Base-by-base conservation (phyloP, 305 asterid genomes). In the Solanum hybrid region DNA sequence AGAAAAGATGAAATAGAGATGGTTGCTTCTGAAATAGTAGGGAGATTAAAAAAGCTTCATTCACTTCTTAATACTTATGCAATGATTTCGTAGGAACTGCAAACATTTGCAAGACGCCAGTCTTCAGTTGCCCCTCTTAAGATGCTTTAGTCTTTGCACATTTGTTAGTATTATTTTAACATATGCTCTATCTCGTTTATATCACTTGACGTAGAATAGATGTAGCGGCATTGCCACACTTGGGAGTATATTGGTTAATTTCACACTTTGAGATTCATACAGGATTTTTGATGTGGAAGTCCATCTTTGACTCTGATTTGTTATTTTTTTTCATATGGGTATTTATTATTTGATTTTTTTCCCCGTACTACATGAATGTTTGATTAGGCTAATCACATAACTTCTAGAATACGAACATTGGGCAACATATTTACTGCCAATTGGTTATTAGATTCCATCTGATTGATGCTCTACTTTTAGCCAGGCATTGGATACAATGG, bases 401-500 rank as follows among this genome's bases (percentile, higher is more conserved):
- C 8, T 34, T 46, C 20, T 36, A 46, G 77, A 34, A 8, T 40
- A 31, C 2, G 2, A 71, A 40, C 4, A 11, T 29, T 11, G 28
- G 90, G 89, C 86, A 46, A 77, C 80, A 89, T 89, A 33, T 75
- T 71, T 29, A 86, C 67, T 83, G 39, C 73, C 28, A 83, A 83
- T 29, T 42, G 28, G 73, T 46, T 83, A 42, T 46, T 83, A 11
- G 42, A 13, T 86, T 91, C 61, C 71, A 75, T 89, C 85, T 51
- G 88, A 51, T 89, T 89, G 92, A 78, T 86, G 90, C 89, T 76
- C 36, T 31, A 87, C 69, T 90, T 77, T 37, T 34, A 69, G 36
- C 61, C 88, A 97, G 98, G 99, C 90, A 97, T 97, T 89, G 99
- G 99, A 91, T 97, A 96, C 95, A 97, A 97, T 92, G 99, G 99